phyloP scores from a whole-genome alignment of 2,329 filamentous ascomycete genomes.

The Orbilia oligospora region DNA sequence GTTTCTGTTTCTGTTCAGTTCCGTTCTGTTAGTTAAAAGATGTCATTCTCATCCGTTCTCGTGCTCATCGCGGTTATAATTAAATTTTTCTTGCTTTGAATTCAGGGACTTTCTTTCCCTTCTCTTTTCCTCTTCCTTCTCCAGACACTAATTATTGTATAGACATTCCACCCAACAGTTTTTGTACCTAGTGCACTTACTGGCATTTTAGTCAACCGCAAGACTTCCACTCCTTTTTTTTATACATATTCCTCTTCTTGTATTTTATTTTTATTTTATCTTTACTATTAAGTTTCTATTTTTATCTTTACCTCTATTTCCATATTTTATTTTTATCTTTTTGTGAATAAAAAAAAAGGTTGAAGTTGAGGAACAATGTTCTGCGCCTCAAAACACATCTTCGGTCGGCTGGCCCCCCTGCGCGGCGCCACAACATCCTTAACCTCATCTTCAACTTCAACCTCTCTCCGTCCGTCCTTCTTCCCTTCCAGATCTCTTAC shows the following conservation, averaged over 20 bases:
- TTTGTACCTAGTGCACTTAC: too few species aligned
- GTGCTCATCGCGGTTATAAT: neutral
- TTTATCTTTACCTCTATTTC: neutral
- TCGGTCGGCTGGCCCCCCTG: conserved; percentile 45
- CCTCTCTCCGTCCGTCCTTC: conserved; percentile 50
- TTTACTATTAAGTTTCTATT: too few species aligned
- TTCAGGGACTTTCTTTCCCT: neutral
- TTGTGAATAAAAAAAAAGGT: neutral
- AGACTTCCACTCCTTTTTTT: conserved; percentile 3
- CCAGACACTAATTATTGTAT: too few species aligned
- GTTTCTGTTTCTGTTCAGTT: conserved; percentile 10
- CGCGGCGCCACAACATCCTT: neutral
- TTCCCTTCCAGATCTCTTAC: conserved; percentile 42
- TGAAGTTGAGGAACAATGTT: conserved; percentile 31
- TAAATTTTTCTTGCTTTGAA: too few species aligned
- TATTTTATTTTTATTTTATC: neutral
- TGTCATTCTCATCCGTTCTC: neutral
- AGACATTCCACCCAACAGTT: too few species aligned
- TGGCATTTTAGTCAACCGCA: neutral
- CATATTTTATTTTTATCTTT: neutral
- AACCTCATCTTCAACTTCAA: neutral
- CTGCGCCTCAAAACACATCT: conserved; percentile 59
- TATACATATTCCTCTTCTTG: neutral
- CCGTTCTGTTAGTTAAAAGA: neutral
- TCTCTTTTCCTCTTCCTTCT: neutral